Conservation (phyloP, 345 rosid genomes). For the Populus tremula region DNA sequence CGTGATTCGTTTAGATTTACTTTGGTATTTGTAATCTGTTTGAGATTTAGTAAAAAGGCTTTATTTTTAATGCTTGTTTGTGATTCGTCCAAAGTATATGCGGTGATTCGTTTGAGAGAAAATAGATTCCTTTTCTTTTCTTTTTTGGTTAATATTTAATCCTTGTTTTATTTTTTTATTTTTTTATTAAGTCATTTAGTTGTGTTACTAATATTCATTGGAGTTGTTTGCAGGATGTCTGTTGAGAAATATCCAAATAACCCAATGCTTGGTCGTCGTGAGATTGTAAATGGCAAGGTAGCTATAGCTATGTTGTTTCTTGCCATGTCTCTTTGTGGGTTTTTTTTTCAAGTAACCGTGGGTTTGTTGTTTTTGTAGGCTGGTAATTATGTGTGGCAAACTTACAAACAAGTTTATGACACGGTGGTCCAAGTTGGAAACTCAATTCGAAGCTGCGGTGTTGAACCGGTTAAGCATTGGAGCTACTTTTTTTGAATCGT, state of each 20-base stretch:
- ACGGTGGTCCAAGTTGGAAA: constrained; percentile 76
- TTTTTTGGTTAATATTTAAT: neutral
- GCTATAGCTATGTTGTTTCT: neutral
- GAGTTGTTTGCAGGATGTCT: constrained; percentile 48
- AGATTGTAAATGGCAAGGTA: constrained; percentile 78
- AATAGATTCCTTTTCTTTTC: neutral
- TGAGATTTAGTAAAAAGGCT: neutral
- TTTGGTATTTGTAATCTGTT: neutral
- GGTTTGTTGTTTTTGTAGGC: constrained; percentile 44
- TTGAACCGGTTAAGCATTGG: constrained; percentile 54
- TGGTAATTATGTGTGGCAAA: constrained; percentile 82
- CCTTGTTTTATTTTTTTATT: too few relatives aligned
- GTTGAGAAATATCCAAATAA: constrained; percentile 75
- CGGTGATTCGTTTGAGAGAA: neutral
- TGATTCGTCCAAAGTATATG: neutral
- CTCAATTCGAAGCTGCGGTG: constrained; percentile 75
- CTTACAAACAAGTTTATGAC: constrained; percentile 76
- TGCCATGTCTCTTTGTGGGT: neutral
- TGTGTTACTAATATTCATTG: neutral
- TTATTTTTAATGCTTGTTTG: neutral
- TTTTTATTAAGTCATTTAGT: neutral
- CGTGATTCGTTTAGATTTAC: neutral
- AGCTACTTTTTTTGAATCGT: neutral
- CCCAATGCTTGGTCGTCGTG: constrained; percentile 83
- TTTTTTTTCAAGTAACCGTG: neutral